Evolutionary conservation across 1,139 yeast species (phyloP), one percentile per base, ranked within the genome.

Genomic region (Pichia sp.): DNA sequence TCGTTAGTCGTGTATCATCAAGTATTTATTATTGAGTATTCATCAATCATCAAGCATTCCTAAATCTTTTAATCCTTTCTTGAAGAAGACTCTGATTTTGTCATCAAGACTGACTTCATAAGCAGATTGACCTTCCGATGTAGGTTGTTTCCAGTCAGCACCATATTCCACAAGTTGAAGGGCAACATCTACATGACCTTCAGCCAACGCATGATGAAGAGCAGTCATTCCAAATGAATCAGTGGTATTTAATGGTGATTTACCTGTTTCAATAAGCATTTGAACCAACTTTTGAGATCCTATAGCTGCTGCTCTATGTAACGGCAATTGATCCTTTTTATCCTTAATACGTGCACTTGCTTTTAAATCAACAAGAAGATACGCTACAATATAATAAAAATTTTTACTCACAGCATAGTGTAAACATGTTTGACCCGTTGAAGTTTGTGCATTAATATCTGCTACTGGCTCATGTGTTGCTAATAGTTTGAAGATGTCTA

Each of bases 191-290:
- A 83, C 90, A 60, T 84, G 83, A 0, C 97, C 97, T 63, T 90
- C 98, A 0, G 96, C 92, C 47, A 85, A 68, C 0, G 97, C 96
- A 64, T 88, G 95, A 64, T 88, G 95, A 56, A 90, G 65, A 0
- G 96, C 81, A 0, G 95, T 85, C 90, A 94, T 87, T 0, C 95
- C 95, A 45, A 76, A 73, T 20, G 59, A 58, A 61, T 90, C 97
- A 39, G 77, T 74, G 6, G 80, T 72, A 59, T 88, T 86, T 26
- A 89, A 62, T 20, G 87, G 85, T 3, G 83, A 79, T 46, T 75
- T 75, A 13, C 78, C 76, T 9, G 71, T 68, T n/a, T 74, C 70
- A 4, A 78, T 74, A 40, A 84, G 62, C 32, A 73, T 61, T 46
- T 72, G 68, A 25, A 80, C 74, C 20, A 85, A 64, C 2, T 77